Base-by-base conservation (phyloP, 352 stramenopile species). In the Globisporangium splendens region DNA sequence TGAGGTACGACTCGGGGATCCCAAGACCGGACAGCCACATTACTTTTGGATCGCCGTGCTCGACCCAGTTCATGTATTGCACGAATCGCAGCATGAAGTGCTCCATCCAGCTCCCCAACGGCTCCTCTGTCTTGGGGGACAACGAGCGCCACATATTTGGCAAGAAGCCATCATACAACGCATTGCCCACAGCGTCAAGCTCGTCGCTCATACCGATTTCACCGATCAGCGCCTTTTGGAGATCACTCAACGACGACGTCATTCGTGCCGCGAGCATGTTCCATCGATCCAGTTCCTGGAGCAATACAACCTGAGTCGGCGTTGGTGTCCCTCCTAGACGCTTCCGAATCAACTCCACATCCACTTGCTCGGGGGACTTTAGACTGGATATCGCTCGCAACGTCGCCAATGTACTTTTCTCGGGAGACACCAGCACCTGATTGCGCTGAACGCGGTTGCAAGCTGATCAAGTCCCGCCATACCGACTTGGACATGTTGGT, bases 171-270 rank as follows among this genome's bases (percentile, higher is more conserved):
- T 98, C 95, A 72, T 97, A 98, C 0, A 98, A 64, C 0, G 86
- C 87, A 41, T 93, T 93, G 14, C 88, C 95, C 2, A 98, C 77
- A 4, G 84, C 81, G 56, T 98, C 95, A 14, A 98, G 75, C 50
- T 97, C 84, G 61, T 98, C 95, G 65, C 88, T 98, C 95, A 98
- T 98, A 46, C 95, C 95, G 56, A 98, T 98, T 60, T 98, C 95
- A 47, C 95, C 95, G 15, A 93, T 85, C 3, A 98, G 68, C 2
- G 95, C 95, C 54, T 96, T 96, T 60, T 97, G 85, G 2, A 98
- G 62, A 59, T 98, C 90, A 42, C 77, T 70, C 0, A 98, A 67
- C 7, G 89, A 97, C 10, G 65, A 51, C 1, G 67, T 71, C 91
- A 98, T 98, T 6, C 74, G 78, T 8, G 75, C 77, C 0, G 87